These are phyloP conservation scores for Colletotrichum musae DNA, from an alignment of 2,329 filamentous ascomycete species.

Conservation along the genomic window DNA sequence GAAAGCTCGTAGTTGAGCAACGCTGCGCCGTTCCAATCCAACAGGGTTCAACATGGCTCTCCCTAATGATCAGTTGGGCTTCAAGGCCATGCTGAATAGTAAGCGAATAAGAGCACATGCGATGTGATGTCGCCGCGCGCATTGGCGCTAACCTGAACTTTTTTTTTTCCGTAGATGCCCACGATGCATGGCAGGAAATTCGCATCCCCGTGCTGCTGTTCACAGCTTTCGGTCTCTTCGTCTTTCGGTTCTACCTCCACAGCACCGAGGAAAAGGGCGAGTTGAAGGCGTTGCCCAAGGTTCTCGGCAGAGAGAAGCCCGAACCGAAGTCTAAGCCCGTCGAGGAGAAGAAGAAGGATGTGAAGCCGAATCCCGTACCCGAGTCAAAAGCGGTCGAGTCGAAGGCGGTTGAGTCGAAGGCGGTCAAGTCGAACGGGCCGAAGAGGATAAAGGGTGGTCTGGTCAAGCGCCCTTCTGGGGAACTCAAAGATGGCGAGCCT, in stretches of 20 bases:
- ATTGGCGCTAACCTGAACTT: conserved; percentile 15
- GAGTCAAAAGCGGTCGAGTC: conserved; percentile 33
- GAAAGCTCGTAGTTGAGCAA: conserved; percentile 28
- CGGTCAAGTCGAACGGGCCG: conserved; percentile 58
- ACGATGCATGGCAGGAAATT: conserved; percentile 41
- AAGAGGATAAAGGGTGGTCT: conserved; percentile 64
- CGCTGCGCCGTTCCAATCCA: conserved; percentile 17
- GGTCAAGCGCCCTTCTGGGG: conserved; percentile 38
- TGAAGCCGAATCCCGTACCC: conserved; percentile 23
- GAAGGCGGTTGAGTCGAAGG: conserved; percentile 47
- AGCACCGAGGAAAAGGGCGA: conserved; percentile 32
- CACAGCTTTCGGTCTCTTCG: conserved; percentile 30
- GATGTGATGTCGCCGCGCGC: conserved; percentile 1
- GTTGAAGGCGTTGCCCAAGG: conserved; percentile 5
- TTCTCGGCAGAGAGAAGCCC: conserved; percentile 17
- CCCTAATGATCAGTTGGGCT: conserved; percentile 11
- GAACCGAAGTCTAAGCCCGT: conserved; percentile 37
- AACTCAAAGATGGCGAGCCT: conserved; percentile 46
- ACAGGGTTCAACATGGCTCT: conserved; percentile 21
- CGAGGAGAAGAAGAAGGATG: conserved; percentile 25
- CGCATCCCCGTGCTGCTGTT: conserved; percentile 41
- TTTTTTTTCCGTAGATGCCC: conserved; percentile 23
- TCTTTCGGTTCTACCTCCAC: conserved; percentile 41
- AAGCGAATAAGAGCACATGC: conserved; percentile 3
- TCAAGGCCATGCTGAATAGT: conserved; percentile 34